phyloP scores from a whole-genome alignment of 768 basidiomycete species.

The Pleurotus giganteus region DNA sequence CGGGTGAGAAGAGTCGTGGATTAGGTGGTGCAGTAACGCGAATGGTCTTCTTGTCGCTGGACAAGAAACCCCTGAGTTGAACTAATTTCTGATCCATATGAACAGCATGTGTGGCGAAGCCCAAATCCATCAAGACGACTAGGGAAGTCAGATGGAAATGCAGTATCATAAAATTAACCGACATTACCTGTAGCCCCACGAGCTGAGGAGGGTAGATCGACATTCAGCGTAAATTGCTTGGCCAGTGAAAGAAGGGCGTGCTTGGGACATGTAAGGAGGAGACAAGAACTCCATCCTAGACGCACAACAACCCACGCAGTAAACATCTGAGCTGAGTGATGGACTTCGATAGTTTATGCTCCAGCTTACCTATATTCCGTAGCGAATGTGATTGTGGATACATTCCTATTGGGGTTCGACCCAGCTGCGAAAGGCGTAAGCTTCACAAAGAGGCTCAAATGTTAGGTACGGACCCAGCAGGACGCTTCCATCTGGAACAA shows the following conservation, averaged over 20 bases:
- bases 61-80: constrained; percentile 30
- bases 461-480: constrained; percentile 22
- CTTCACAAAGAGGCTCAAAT: no score
- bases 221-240: constrained; percentile 29
- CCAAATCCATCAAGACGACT: constrained; percentile 40
- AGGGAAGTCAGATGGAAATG: no score
- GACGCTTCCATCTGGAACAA: constrained; percentile 29
- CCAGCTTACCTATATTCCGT: constrained; percentile 31
- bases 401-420: constrained; percentile 41
- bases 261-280: constrained; percentile 38
- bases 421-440: constrained; percentile 41
- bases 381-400: constrained; percentile 18
- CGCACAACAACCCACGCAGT: no score
- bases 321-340: no score
- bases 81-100: constrained; percentile 38
- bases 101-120: constrained; percentile 40
- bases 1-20: constrained; percentile 36
- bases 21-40: constrained; percentile 33
- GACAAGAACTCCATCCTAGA: constrained; percentile 36
- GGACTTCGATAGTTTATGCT: no score
- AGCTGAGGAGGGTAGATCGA: constrained; percentile 28
- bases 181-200: constrained; percentile 27
- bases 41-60: constrained; percentile 28
- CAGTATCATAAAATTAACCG: no score
- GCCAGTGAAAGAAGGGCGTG: constrained; percentile 30